phyloP scores from a whole-genome alignment of 805 yeast genomes.

The Wickerhamomyces tratensis region DNA sequence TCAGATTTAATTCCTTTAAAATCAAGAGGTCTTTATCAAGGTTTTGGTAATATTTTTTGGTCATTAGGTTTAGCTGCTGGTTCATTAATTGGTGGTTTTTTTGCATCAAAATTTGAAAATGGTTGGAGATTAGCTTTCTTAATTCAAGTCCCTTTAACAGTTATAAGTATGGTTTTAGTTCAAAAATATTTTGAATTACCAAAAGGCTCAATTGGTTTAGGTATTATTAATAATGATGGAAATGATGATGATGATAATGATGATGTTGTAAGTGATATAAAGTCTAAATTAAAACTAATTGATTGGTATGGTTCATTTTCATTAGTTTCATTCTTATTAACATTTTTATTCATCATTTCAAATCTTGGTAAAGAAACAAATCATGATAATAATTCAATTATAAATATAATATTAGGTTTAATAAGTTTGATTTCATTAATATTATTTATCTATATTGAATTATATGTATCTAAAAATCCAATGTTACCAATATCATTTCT shows the following conservation, averaged over 20 bases:
- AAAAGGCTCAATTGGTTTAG: constrained; percentile 42
- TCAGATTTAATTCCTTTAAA: constrained; percentile 73
- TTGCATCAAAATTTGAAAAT: constrained; percentile 18
- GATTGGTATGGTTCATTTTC: constrained; percentile 45
- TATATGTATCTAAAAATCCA: constrained; percentile 39
- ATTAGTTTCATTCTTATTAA: constrained; percentile 34
- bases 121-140: constrained; percentile 47
- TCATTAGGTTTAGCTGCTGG: constrained; percentile 74
- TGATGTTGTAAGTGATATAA: too few species aligned
- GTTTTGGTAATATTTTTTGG: constrained; percentile 65
- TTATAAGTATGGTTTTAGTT: constrained; percentile 30
- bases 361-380: constrained; percentile 32
- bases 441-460: constrained; percentile 33
- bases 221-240: constrained; percentile 27
- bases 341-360: constrained; percentile 40
- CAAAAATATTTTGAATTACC: constrained; percentile 32
- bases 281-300: constrained; percentile 36
- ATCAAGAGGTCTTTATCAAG: constrained; percentile 76
- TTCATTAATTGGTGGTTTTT: constrained; percentile 51
- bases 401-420: too few species aligned
- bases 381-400: too few species aligned
- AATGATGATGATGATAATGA: constrained; percentile 22
- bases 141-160: constrained; percentile 42
- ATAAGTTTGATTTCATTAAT: constrained; percentile 27
- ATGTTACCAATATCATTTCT: constrained; percentile 51